Evolutionary conservation across 2,329 filamentous ascomycete species (phyloP), one percentile per base, ranked within the genome.

Genomic region (Neopestalotiopsis sp.): DNA sequence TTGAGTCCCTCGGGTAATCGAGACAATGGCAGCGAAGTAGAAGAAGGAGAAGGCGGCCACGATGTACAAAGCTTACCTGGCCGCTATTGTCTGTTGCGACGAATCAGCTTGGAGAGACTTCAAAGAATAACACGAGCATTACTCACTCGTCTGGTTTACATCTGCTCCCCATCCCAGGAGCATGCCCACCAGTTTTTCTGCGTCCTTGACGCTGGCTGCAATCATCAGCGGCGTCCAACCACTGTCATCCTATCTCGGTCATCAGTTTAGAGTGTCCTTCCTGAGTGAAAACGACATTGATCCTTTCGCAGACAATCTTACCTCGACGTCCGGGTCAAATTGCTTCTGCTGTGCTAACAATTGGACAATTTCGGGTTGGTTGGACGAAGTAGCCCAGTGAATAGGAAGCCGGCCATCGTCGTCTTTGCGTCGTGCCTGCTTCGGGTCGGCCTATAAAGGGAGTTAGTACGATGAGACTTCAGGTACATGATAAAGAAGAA

Each of bases 361-460:
- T 64, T 92, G 85, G 20, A 93, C 90, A 69, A 98, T 94, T 30
- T 91, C 88, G 6, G 91, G 81, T 73, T 90, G 91, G 78, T 96
- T 97, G 80, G 93, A 92, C 28, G 95, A 96, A 1, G 90, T 89
- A 0, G 96, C 95, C 96, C 96, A 99, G 84, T 99, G 96, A 68
- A 98, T 90, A 2, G 96, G 91, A 49, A 97, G 88, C 59, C 96
- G 93, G 17, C 94, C 94, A 79, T 99, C 96, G 63, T 93, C 91
- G 76, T 99, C 96, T 75, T 90, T 89, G 69, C 81, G 81, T 61
- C 83, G 85, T 32, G 93, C 91, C 52, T 97, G 88, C 75, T 93
- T 95, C 2, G 93, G 91, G 76, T 97, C 94, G 73, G 91, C 90
- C 92, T 95, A 67, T 57, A 20, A 38, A 56, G 20, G 64, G 34